A percentile compares a stretch with the other conserved stretches of the same genome.
Conservation (phyloP, 1,284 basidiomycete species). For the Ustilago crameri region DNA sequence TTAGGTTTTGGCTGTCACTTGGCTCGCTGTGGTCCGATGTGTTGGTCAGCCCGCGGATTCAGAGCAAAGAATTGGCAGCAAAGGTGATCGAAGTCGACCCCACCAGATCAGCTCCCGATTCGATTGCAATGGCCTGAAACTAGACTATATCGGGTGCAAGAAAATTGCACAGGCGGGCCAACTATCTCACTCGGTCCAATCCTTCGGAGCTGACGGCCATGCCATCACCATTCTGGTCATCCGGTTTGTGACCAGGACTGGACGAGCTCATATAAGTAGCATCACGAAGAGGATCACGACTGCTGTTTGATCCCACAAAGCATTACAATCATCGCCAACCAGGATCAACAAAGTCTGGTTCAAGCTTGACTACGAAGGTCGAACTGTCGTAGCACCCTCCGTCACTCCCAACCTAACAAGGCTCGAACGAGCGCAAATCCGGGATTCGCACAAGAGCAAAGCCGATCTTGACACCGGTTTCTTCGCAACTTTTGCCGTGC, state of each 20-base stretch:
- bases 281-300: no score
- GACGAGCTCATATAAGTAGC: not conserved
- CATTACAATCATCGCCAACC: no score
- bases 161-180: not conserved
- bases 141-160: slow-evolving; percentile 6
- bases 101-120: slow-evolving; percentile 5
- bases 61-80: slow-evolving; percentile 8
- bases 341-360: no score
- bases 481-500: slow-evolving; percentile 1
- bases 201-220: slow-evolving; percentile 8
- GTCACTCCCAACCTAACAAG: no score
- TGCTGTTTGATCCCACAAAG: no score
- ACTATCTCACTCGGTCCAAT: not conserved
- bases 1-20: not conserved
- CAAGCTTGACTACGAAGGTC: no score
- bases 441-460: no score
- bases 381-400: no score
- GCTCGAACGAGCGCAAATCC: no score
- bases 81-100: slow-evolving; percentile 4
- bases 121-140: no score
- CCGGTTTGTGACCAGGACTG: not conserved
- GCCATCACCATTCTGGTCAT: not conserved
- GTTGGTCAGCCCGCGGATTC: slow-evolving; percentile 13
- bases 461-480: slow-evolving; percentile 3
- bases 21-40: not conserved